Base-by-base conservation (phyloP, 257 asterid genomes). In the Paraleonurus japonicus region DNA sequence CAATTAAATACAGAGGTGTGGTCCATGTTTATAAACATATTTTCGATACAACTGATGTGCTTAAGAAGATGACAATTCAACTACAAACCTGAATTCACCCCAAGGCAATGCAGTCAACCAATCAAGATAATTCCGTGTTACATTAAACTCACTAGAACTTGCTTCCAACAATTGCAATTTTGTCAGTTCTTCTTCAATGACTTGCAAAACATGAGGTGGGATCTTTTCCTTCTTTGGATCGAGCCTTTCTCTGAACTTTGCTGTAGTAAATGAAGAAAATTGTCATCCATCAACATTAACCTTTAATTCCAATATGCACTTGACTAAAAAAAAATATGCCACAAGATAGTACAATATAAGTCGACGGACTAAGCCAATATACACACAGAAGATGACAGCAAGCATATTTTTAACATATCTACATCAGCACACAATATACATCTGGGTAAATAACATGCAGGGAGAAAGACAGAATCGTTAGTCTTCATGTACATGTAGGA, bases 81-180 rank as follows among this genome's bases (percentile, higher is more conserved):
- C 41, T 23, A 54, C 81, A 71, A 65, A 95, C 99, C 99, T 95
- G 91, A 88, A 92, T 82, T 87, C 95, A 30, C 99, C 98, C 98
- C 99, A 95, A 24, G 99, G 99, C 84, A 95, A 70, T 2, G 96
- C 96, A 74, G 98, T 95, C 90, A 92, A 87, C 99, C 99, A 95
- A 82, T 95, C 99, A 71, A 95, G 92, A 85, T 95, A 95, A 81
- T 92, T 92, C 71, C 99, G 96, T 37, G 99, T 95, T 26, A 92
- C 99, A 15, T 92, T 95, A 77, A 95, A 95, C 83, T 95, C 99
- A 83, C 99, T 95, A 8, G 99, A 95, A 86, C 99, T 95, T n/a
- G 99, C 96, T 86, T 95, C 99, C 73, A 95, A 61, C 71, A 92
- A 75, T 76, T 89, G 98, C 74, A 92, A 82, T 74, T 95, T 95